These are phyloP conservation scores for Boletus mariae DNA, from an alignment of 1,284 basidiomycete genomes.

Conservation along the genomic window DNA sequence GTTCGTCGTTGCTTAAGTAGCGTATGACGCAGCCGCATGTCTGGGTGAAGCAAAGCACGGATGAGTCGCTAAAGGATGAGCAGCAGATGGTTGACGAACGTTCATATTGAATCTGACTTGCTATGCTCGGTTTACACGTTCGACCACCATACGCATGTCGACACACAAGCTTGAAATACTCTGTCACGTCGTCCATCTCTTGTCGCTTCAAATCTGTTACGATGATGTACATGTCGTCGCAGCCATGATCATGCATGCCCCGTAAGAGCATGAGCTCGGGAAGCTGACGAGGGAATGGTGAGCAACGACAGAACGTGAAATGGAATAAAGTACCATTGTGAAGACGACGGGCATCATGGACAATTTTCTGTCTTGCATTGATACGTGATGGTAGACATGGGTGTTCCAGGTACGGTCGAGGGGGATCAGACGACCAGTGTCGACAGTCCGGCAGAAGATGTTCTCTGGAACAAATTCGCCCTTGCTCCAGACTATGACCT, in stretches of 20 bases:
- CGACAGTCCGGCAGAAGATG: conserved; percentile 70
- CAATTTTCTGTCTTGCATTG: conserved; percentile 64
- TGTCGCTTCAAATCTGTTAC: conserved; percentile 71
- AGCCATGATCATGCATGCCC: conserved; percentile 73
- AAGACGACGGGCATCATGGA: conserved; percentile 77
- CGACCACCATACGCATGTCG: conserved; percentile 57
- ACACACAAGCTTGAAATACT: conserved; percentile 70
- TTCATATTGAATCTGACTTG: conserved; percentile 61
- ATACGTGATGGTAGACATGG: conserved; percentile 70
- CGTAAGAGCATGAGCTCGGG: conserved; percentile 73
- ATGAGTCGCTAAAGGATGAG: conserved; percentile 9
- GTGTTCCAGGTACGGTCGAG: conserved; percentile 76
- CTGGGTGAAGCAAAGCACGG: conserved; percentile 32
- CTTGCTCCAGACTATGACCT: conserved; percentile 69
- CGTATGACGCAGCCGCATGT: conserved; percentile 63
- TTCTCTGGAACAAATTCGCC: conserved; percentile 73
- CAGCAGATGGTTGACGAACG: conserved; percentile 39
- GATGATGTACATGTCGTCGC: conserved; percentile 71
- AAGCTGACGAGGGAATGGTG: conserved; percentile 41
- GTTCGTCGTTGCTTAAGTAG: conserved; percentile 61
- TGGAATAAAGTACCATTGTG: conserved; percentile 54
- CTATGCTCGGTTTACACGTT: conserved; percentile 60
- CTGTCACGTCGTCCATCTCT: conserved; percentile 73
- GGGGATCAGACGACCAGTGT: conserved; percentile 69
- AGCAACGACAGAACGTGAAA: conserved; percentile 5